Base-by-base conservation (phyloP, 148 eudicot genomes). In the Pouteria glomerata region DNA sequence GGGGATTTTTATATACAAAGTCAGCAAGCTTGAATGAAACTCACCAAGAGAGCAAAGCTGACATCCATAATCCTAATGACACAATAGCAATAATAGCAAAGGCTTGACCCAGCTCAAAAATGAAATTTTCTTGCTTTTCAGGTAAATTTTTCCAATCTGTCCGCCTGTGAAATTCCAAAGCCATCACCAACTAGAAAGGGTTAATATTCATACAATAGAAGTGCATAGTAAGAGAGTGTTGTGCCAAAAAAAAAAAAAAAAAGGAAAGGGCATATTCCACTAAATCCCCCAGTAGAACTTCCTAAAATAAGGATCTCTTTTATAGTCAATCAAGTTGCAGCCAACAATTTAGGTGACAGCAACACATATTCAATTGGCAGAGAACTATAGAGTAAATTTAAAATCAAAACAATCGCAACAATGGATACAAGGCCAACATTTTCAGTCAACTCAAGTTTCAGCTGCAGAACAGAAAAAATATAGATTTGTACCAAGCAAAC, bases 21-120 rank as follows among this genome's bases (percentile, higher is more conserved):
- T 48, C 65, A 14, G 62, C 26, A 39, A 47, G 70, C 65, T 63
- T 77, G 45, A 51, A 55, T 77, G 45, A 51, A 55, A 76, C 74
- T 82, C 78, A 86, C 65, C 79, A 79, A 75, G 81, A 44, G 26
- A 83, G 82, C 58, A 60, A 47, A 69, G 85, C 86, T 74, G 89
- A 72, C 48, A 86, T 79, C 93, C 98, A 92, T 73, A 92, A 78
- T 66, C 97, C 97, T 72, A 90, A 70, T 51, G 93, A 82, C 69
- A 92, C 96, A 37, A 88, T 61, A 52, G 85, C 81, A 24, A 92
- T 45, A 12, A 93, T 92, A 18, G 83, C 93, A 57, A 92, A 77
- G 77, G 93, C 97, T 85, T 90, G 97, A 27, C 85, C 89, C 30
- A 90, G 60, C 61, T 92, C 97, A 5, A 27, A 79, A 65, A 86